Evolutionary conservation across 495 filamentous ascomycete genomes (phyloP), one percentile per base, ranked within the genome.

Genomic region (Penicillium taxi): DNA sequence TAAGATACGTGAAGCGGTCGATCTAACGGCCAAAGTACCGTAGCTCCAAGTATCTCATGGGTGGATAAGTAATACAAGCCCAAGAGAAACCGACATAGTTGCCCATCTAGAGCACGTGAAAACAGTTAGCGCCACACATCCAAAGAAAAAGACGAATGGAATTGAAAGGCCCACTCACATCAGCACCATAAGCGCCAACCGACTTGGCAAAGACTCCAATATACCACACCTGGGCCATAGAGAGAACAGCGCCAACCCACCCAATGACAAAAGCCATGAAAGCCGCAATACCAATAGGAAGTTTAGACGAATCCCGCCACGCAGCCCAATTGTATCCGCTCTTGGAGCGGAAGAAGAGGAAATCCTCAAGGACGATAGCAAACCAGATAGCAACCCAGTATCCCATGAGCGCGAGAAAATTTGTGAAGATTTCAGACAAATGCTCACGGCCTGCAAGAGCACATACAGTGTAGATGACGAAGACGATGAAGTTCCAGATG

Each of bases 221-320:
- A 54, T 79, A 84, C 72, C 77, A 85, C 15, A 73, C 67, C 61
- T 85, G 80, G 21, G 75, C 74, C 80, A 84, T 84, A 37, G 77
- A 80, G 37, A 86, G 50, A 6, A 86, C 61, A 2, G 78, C 78
- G 4, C 81, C 81, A 7, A 63, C 71, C 81, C 81, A 86, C 0
- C 81, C 81, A 21, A 84, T 47, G n/a, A 78, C 46, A 45, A 84
- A 86, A 0, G 78, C 71, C 5, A 65, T 53, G 5, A 82, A 51
- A 12, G 75, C 80, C 0, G 81, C 80, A 30, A 77, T 53, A 0
- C 81, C 81, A 16, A 80, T 32, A 1, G 81, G 81, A 26, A 84
- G 58, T 38, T 74, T 75, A 1, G 58, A 54, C 17, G 64, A 67
- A 39, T 75, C 64, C 35, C 80, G 61, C 80, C 80, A 84, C 13